Evolutionary conservation across 148 eudicot genomes (phyloP).

Genomic region (Nepenthes gracilis): DNA sequence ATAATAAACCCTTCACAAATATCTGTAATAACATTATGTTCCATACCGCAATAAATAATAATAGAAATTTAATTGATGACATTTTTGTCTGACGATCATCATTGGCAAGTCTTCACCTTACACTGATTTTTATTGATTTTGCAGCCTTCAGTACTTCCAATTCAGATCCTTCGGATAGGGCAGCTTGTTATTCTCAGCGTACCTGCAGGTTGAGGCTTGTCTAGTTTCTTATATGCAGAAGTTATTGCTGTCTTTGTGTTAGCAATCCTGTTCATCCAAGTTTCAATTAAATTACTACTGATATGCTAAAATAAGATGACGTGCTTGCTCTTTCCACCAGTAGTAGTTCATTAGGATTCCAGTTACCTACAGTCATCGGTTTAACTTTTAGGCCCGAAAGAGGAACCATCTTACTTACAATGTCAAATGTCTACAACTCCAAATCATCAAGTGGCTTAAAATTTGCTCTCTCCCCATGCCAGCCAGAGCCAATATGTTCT

Average conservation of each 20-base stretch:
- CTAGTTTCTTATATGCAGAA: conserved; percentile 1
- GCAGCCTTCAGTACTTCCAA: conserved; percentile 94
- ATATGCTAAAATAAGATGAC: no score
- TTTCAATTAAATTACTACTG: no score
- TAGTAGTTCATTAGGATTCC: no score
- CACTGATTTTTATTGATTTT: conserved; percentile 5
- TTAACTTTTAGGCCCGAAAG: no score
- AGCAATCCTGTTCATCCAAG: neutral
- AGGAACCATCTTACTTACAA: no score
- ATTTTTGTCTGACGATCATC: neutral
- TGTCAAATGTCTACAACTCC: no score
- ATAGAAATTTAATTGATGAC: neutral
- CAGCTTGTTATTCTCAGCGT: conserved; percentile 83
- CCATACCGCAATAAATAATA: neutral
- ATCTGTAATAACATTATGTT: neutral
- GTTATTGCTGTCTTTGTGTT: neutral
- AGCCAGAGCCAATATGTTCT: no score
- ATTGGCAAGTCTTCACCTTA: neutral
- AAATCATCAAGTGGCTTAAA: no score
- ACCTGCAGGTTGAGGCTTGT: conserved; percentile 65
- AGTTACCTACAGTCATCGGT: no score
- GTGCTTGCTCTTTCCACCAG: no score
- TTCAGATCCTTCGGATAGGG: conserved; percentile 87
- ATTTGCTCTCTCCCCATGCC: no score
- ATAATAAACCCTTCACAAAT: no score